Percentiles rank a stretch among this genome's conserved stretches.
These are phyloP conservation scores for Phytophthora syringae DNA, from an alignment of 352 stramenopile genomes.

Conservation along the genomic window DNA sequence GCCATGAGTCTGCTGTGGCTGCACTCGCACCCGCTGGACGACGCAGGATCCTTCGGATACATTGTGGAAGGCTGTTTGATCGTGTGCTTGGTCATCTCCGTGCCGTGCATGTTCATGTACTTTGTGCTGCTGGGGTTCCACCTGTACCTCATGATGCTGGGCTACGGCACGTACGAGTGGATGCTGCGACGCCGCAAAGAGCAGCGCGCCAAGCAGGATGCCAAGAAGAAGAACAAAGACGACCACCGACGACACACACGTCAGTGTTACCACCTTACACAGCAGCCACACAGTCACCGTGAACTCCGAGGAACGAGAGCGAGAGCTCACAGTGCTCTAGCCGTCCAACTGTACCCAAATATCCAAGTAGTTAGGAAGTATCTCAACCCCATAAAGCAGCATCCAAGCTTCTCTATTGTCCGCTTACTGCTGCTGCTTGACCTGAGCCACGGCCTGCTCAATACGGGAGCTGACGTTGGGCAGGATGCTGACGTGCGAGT, in stretches of 20 bases:
- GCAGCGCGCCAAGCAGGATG: slow-evolving; percentile 68
- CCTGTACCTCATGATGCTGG: slow-evolving; percentile 77
- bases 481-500: slow-evolving; percentile 80
- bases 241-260: slow-evolving; percentile 10
- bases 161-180: slow-evolving; percentile 90
- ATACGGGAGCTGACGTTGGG: slow-evolving; percentile 79
- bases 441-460: slow-evolving; percentile 71
- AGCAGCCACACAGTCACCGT: slow-evolving; percentile 22
- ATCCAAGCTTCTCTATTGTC: slow-evolving; percentile 12
- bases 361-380: slow-evolving; percentile 18
- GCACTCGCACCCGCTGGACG: slow-evolving; percentile 32
- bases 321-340: slow-evolving; percentile 42
- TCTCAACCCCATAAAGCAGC: background rate
- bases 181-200: slow-evolving; percentile 81
- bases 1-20: slow-evolving; percentile 63
- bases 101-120: slow-evolving; percentile 88
- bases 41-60: slow-evolving; percentile 33
- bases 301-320: slow-evolving; percentile 25
- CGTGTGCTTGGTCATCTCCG: slow-evolving; percentile 62
- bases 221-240: slow-evolving; percentile 41
- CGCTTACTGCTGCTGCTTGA: slow-evolving; percentile 53
- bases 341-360: slow-evolving; percentile 19
- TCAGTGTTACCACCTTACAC: slow-evolving; percentile 22
- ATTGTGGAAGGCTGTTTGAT: slow-evolving; percentile 58
- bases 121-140: slow-evolving; percentile 86